Conservation (phyloP, 768 basidiomycete genomes). For the Pulveroboletus sp. region DNA sequence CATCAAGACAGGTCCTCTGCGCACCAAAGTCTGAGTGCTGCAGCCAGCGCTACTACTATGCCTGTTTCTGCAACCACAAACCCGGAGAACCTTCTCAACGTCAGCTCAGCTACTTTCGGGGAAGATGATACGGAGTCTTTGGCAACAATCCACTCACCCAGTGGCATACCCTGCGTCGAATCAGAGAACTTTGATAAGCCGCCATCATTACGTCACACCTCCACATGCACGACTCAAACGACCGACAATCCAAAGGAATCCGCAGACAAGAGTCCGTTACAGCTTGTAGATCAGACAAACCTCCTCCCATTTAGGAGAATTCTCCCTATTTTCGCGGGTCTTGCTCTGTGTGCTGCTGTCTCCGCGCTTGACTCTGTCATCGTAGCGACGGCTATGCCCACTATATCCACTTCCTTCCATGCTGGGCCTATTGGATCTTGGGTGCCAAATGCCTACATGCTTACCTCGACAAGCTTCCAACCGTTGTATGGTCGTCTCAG, state of each 20-base stretch:
- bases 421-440: conserved; percentile 46
- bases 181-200: conserved; percentile 1
- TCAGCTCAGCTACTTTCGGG: neutral
- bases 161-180: neutral
- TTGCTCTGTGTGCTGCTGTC: conserved; percentile 57
- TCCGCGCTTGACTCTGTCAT: conserved; percentile 68
- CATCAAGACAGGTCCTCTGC: neutral
- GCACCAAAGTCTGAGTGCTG: neutral
- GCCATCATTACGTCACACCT: conserved; percentile 2
- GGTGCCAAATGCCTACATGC: conserved; percentile 70
- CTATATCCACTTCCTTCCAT: conserved; percentile 60
- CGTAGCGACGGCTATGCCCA: conserved; percentile 70
- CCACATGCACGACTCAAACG: conserved; percentile 1
- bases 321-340: conserved; percentile 55
- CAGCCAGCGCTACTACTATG: neutral
- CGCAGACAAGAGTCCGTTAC: conserved; percentile 1
- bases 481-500: conserved; percentile 58
- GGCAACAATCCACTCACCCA: neutral
- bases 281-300: conserved; percentile 72
- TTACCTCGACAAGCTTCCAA: conserved; percentile 43
- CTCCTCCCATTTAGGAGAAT: conserved; percentile 62
- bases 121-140: neutral
- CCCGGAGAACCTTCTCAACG: neutral
- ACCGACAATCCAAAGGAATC: neutral
- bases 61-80: neutral